Evolutionary conservation across 192 early-diverging fungal genomes (phyloP).

Genomic region (Mortierella claussenii): DNA sequence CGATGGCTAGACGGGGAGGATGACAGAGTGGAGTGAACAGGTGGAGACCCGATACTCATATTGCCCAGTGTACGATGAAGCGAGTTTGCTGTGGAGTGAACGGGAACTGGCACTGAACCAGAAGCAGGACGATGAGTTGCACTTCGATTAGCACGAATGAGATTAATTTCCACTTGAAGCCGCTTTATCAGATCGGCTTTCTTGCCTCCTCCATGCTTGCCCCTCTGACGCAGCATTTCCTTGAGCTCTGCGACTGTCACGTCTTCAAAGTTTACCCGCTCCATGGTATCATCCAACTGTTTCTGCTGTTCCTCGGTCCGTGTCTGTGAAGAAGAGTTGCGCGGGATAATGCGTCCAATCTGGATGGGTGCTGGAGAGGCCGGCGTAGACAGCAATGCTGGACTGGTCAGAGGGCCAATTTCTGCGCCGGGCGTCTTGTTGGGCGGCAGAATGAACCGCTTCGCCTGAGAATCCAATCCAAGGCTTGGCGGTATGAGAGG

Average conservation of each 20-base stretch:
- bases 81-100: slow-evolving; percentile 23
- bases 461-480: slow-evolving; percentile 29
- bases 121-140: slow-evolving; percentile 8
- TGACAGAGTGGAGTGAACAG: slow-evolving; percentile 28
- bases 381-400: slow-evolving; percentile 31
- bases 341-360: slow-evolving; percentile 38
- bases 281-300: slow-evolving; percentile 70
- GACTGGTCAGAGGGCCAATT: slow-evolving; percentile 13
- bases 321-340: slow-evolving; percentile 28
- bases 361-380: slow-evolving; percentile 43
- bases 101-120: slow-evolving; percentile 14
- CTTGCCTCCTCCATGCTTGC: slow-evolving; percentile 75
- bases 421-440: slow-evolving; percentile 36
- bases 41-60: slow-evolving; percentile 54
- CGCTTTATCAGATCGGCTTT: slow-evolving; percentile 77
- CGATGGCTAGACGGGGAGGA: slow-evolving; percentile 37
- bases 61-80: slow-evolving; percentile 53
- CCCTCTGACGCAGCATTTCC: slow-evolving; percentile 74
- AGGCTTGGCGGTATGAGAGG: slow-evolving; percentile 41
- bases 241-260: slow-evolving; percentile 80
- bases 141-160: slow-evolving; percentile 56
- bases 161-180: slow-evolving; percentile 67
- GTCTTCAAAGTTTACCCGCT: slow-evolving; percentile 75
- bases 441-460: slow-evolving; percentile 20
- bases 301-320: slow-evolving; percentile 63